Evolutionary conservation across 2,329 filamentous ascomycete species (phyloP).

Genomic region (Aspergillus fischeri): DNA sequence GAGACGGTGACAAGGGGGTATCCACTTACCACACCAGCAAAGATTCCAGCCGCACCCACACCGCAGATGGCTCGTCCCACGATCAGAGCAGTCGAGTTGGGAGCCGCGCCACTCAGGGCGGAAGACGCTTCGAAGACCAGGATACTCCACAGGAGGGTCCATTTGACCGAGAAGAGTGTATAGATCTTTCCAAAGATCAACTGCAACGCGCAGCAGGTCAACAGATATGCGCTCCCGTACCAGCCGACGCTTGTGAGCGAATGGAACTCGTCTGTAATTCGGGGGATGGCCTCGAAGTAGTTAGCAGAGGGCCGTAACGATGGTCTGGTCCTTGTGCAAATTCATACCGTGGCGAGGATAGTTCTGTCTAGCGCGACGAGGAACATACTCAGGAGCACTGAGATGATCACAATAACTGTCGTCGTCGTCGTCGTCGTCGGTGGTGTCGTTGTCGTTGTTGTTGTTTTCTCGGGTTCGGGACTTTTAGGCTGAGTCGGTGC

Average conservation of each 20-base stretch:
- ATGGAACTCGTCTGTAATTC: not conserved
- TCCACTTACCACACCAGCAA: not conserved
- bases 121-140: not conserved
- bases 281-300: not conserved
- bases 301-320: too few relatives aligned
- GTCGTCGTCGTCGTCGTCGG: too few relatives aligned
- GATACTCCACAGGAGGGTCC: too few relatives aligned
- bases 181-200: not conserved
- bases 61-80: not conserved
- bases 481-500: too few relatives aligned
- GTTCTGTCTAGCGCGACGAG: too few relatives aligned
- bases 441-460: too few relatives aligned
- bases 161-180: not conserved
- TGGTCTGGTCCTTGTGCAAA: too few relatives aligned
- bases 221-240: not conserved
- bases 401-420: too few relatives aligned
- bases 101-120: not conserved
- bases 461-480: too few relatives aligned
- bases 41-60: not conserved
- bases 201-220: not conserved
- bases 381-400: too few relatives aligned
- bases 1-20: too few relatives aligned
- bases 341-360: too few relatives aligned
- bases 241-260: not conserved
- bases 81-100: not conserved